phyloP scores from a whole-genome alignment of 2,329 filamentous ascomycete genomes.

The Colletotrichum cereale region DNA sequence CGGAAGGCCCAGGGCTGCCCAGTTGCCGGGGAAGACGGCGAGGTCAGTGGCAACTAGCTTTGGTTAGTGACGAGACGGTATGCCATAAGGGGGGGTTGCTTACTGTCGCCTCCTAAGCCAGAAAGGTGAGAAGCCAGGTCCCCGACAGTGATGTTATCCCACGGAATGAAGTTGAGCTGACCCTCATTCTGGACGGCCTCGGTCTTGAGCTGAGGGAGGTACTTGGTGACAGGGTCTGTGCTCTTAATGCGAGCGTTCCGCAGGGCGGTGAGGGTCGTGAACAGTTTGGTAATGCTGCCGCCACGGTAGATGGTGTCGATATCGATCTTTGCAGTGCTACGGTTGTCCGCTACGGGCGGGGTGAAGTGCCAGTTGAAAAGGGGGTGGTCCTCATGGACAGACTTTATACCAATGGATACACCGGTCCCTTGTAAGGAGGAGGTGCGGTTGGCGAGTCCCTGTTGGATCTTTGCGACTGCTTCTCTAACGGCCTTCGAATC shows the following conservation, averaged over 20 bases:
- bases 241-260: constrained; percentile 45
- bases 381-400: constrained; percentile 53
- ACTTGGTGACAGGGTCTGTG: constrained; percentile 48
- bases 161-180: constrained; percentile 23
- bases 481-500: constrained; percentile 19
- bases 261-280: constrained; percentile 53
- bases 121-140: constrained; percentile 41
- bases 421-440: constrained; percentile 48
- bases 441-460: constrained; percentile 30
- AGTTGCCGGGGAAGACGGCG: constrained; percentile 21
- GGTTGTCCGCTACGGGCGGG: constrained; percentile 44
- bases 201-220: constrained; percentile 36
- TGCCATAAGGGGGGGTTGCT: background rate
- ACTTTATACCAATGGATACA: constrained; percentile 56
- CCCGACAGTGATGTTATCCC: constrained; percentile 41
- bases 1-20: constrained; percentile 33
- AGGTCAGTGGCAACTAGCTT: constrained; percentile 30
- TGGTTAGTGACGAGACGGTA: constrained; percentile 1
- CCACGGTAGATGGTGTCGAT: constrained; percentile 58
- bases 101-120: constrained; percentile 40
- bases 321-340: constrained; percentile 47
- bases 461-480: constrained; percentile 7
- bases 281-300: constrained; percentile 57
- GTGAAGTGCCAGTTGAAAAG: constrained; percentile 58
- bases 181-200: constrained; percentile 3